Conservation (phyloP, 202 grass and related monocot genomes). For the Panicum virgatum region DNA sequence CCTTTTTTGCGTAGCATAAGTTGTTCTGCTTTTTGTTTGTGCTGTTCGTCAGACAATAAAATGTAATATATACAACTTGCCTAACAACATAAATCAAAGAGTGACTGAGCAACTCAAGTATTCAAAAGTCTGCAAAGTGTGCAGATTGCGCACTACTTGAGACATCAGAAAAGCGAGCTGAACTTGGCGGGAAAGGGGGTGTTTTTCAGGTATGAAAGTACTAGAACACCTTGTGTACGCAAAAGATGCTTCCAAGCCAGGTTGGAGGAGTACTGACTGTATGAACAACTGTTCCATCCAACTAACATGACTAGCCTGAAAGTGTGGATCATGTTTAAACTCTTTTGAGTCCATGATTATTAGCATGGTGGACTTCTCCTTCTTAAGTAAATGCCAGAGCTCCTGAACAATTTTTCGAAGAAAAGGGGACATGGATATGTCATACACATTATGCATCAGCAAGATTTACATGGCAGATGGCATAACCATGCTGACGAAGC, state of each 20-base stretch:
- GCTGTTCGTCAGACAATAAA: background rate
- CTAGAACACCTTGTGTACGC: constrained; percentile 1
- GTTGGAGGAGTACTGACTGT: background rate
- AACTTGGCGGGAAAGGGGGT: constrained; percentile 9
- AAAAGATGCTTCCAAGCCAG: constrained; percentile 27
- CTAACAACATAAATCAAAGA: constrained; percentile 4
- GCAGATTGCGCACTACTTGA: background rate
- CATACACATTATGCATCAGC: background rate
- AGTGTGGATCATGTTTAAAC: background rate
- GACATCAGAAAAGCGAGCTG: constrained; percentile 23
- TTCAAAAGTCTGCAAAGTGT: constrained; percentile 25
- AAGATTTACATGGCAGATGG: constrained; percentile 4
- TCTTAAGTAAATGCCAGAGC: background rate
- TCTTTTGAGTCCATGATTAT: background rate
- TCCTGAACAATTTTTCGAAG: background rate
- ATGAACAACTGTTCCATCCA: background rate
- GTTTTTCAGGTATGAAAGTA: constrained; percentile 34
- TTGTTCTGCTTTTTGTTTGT: background rate
- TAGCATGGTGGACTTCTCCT: background rate
- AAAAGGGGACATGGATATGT: background rate
- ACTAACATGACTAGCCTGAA: background rate
- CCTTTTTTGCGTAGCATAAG: too few species aligned
- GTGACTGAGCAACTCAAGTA: constrained; percentile 2
- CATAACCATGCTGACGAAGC: background rate
- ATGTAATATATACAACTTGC: background rate